phyloP scores from a whole-genome alignment of 2,329 filamentous ascomycete species.

The Phaeosphaeriaceae sp. region DNA sequence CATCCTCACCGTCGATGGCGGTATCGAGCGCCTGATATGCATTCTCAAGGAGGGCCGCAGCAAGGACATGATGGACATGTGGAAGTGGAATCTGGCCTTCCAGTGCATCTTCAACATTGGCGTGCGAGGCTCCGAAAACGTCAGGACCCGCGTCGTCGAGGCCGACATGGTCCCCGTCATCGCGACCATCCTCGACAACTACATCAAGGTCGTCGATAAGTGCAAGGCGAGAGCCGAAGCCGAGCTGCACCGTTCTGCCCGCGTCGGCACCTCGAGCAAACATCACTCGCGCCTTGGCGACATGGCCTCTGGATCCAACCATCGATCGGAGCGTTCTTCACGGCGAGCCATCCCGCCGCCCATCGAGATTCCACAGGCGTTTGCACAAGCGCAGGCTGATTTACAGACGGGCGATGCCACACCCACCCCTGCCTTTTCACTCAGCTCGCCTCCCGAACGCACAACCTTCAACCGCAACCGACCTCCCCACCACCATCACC shows the following conservation, averaged over 20 bases:
- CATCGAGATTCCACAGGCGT: slow-evolving; percentile 74
- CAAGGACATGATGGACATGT: slow-evolving; percentile 99
- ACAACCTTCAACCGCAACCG: slow-evolving; percentile 68
- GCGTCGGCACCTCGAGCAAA: slow-evolving; percentile 47
- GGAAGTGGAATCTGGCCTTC: slow-evolving; percentile 99
- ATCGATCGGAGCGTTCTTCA: slow-evolving; percentile 51
- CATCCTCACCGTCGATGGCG: slow-evolving; percentile 97
- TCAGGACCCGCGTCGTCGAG: slow-evolving; percentile 94
- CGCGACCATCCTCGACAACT: slow-evolving; percentile 96
- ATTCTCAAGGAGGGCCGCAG: slow-evolving; percentile 97
- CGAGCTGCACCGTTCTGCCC: slow-evolving; percentile 71
- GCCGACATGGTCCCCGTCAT: slow-evolving; percentile 99
- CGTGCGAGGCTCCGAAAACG: slow-evolving; percentile 90
- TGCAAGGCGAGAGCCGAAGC: slow-evolving; percentile 84
- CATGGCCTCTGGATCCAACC: slow-evolving; percentile 42
- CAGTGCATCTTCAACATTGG: slow-evolving; percentile 99
- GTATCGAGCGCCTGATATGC: slow-evolving; percentile 94
- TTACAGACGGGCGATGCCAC: slow-evolving; percentile 65
- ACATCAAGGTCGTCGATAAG: slow-evolving; percentile 94
- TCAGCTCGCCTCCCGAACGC: slow-evolving; percentile 75
- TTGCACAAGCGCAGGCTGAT: slow-evolving; percentile 54
- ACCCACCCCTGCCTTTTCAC: slow-evolving; percentile 67
- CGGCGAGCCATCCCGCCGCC: slow-evolving; percentile 84
- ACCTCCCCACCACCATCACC: slow-evolving; percentile 58
- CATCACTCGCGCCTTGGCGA: slow-evolving; percentile 52